Evolutionary conservation across 202 grass and related monocot species (phyloP).

Genomic region (Schoenoplectus tabernaemontani): DNA sequence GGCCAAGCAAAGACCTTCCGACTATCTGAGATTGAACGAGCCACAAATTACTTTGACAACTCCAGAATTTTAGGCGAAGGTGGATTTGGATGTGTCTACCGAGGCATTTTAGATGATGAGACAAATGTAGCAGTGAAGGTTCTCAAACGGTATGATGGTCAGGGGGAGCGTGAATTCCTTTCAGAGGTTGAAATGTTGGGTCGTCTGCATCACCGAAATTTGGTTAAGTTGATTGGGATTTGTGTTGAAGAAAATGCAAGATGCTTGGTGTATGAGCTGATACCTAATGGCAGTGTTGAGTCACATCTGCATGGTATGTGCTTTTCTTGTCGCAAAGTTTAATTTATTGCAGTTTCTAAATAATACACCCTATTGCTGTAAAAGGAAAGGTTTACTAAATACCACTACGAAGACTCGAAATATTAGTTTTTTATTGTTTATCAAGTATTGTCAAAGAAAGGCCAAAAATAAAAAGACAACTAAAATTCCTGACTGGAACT

Average conservation of each 20-base stretch:
- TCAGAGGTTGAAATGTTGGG: constrained; percentile 95
- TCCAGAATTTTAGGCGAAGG: constrained; percentile 84
- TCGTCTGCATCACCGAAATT: constrained; percentile 91
- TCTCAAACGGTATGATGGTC: constrained; percentile 72
- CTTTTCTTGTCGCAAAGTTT: background rate
- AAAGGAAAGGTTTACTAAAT: background rate
- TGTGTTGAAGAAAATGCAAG: constrained; percentile 73
- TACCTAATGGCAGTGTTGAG: constrained; percentile 91
- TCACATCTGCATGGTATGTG: constrained; percentile 93
- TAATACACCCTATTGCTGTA: background rate
- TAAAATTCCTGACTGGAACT: background rate
- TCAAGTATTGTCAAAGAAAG: constrained; percentile 14
- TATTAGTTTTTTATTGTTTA: background rate
- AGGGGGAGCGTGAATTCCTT: constrained; percentile 87
- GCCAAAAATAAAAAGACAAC: background rate
- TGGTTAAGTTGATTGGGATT: constrained; percentile 94
- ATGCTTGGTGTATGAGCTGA: constrained; percentile 91
- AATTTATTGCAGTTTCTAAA: background rate
- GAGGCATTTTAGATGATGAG: constrained; percentile 71
- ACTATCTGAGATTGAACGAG: constrained; percentile 60
- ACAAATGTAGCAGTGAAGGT: constrained; percentile 75
- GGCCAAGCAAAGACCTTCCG: constrained; percentile 67
- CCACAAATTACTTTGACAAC: constrained; percentile 71
- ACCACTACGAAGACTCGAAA: background rate
- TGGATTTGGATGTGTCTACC: constrained; percentile 89